A percentile compares a stretch with the other conserved stretches of the same genome.
Conservation (phyloP, 768 basidiomycete genomes). For the Xerocomellus dryophilus region DNA sequence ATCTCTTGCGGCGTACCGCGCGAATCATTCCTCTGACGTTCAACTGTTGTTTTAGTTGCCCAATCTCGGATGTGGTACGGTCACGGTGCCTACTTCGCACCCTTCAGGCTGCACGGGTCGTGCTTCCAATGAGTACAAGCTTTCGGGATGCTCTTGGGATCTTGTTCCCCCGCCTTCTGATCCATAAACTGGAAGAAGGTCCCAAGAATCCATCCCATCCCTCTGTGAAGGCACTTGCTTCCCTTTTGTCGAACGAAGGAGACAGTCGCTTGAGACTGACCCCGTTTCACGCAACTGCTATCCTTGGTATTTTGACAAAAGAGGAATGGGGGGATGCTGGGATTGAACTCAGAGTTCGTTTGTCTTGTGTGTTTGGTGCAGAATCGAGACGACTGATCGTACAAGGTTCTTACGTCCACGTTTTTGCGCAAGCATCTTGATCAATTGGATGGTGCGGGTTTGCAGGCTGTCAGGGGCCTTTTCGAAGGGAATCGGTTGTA, state of each 20-base stretch:
- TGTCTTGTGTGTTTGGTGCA: background rate
- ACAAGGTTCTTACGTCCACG: constrained; percentile 19
- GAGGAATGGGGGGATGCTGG: constrained; percentile 39
- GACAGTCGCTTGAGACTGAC: constrained; percentile 31
- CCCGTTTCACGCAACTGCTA: constrained; percentile 28
- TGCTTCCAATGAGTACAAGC: constrained; percentile 23
- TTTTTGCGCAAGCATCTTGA: constrained; percentile 35
- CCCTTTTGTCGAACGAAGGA: constrained; percentile 26
- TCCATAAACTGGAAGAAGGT: constrained; percentile 44
- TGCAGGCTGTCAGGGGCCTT: constrained; percentile 23
- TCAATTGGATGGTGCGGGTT: constrained; percentile 24
- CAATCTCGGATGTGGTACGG: constrained; percentile 33
- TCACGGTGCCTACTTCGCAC: constrained; percentile 41
- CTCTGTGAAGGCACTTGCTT: constrained; percentile 13
- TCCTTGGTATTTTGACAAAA: constrained; percentile 38
- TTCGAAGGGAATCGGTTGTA: constrained; percentile 19
- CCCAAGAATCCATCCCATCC: constrained; percentile 26
- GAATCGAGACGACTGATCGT: constrained; percentile 7
- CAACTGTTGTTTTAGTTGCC: constrained; percentile 41
- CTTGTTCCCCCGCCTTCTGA: constrained; percentile 25
- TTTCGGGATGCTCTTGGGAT: constrained; percentile 32
- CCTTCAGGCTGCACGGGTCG: constrained; percentile 31
- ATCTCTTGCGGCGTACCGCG: constrained; percentile 43
- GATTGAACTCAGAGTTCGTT: constrained; percentile 33
- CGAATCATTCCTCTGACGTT: constrained; percentile 41